Conservation (phyloP, 345 rosid species). For the Adansonia digitata region DNA sequence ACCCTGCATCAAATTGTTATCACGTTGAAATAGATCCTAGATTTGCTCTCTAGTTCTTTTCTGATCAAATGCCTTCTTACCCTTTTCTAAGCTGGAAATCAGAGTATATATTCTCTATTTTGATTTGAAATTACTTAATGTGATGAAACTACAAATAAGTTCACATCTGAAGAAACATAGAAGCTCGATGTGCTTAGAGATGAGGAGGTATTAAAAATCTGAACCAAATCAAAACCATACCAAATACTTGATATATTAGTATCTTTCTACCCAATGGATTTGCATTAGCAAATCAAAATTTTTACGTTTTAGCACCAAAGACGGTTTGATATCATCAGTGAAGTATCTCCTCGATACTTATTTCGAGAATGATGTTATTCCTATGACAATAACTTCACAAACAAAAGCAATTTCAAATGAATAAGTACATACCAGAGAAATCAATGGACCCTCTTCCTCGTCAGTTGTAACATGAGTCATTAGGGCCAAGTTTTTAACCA, state of each 20-base stretch:
- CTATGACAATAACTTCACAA: conserved; percentile 4
- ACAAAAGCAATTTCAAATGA: conserved; percentile 9
- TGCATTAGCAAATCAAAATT: neutral
- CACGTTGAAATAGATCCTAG: too few relatives aligned
- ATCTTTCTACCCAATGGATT: neutral
- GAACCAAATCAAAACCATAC: neutral
- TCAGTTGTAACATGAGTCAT: conserved; percentile 99
- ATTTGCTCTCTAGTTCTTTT: conserved; percentile 1
- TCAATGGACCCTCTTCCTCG: conserved; percentile 83
- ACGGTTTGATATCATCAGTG: neutral
- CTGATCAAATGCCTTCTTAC: neutral
- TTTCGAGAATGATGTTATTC: neutral
- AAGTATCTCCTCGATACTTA: neutral
- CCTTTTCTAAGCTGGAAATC: neutral
- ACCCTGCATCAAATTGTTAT: too few relatives aligned
- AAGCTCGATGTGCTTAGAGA: neutral
- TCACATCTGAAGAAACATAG: neutral
- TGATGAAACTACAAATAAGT: neutral
- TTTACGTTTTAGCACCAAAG: neutral
- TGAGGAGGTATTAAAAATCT: neutral
- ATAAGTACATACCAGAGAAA: conserved; percentile 50
- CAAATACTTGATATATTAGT: neutral
- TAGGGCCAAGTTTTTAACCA: conserved; percentile 93
- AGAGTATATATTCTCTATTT: neutral
- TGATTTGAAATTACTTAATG: neutral